phyloP scores from a whole-genome alignment of 139 green algal species.

The Volvox reticuliferus region DNA sequence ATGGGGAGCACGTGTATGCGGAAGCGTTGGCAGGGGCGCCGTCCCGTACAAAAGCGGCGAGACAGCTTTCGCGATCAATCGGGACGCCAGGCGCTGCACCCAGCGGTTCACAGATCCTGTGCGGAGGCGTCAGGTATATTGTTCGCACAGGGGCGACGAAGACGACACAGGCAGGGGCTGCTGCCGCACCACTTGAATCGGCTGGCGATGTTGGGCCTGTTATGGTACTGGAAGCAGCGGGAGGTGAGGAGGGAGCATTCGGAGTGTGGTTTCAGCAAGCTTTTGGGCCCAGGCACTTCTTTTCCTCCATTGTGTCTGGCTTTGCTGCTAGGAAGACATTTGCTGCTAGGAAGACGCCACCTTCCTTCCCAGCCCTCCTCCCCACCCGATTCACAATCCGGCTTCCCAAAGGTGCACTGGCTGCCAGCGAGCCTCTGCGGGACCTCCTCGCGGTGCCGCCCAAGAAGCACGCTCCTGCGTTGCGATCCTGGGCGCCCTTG shows the following conservation, averaged over 20 bases:
- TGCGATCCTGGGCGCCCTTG: constrained; percentile 21
- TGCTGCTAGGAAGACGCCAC: too few species aligned
- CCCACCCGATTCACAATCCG: too few species aligned
- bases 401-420: neutral
- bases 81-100: neutral
- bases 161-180: neutral
- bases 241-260: neutral
- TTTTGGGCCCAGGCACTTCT: too few species aligned
- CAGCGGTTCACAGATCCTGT: neutral
- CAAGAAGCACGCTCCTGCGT: constrained; percentile 10
- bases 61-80: neutral
- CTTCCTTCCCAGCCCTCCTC: too few species aligned
- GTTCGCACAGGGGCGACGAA: neutral
- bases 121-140: neutral
- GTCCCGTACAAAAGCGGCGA: neutral
- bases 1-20: neutral
- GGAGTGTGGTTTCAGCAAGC: too few species aligned
- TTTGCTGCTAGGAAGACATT: too few species aligned
- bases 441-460: neutral
- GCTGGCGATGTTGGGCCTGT: neutral
- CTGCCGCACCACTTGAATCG: neutral
- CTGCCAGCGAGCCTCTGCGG: neutral
- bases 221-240: neutral
- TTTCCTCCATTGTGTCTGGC: too few species aligned
- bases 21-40: neutral